phyloP scores from a whole-genome alignment of 805 yeast genomes.

The Peterozyma xylosa region DNA sequence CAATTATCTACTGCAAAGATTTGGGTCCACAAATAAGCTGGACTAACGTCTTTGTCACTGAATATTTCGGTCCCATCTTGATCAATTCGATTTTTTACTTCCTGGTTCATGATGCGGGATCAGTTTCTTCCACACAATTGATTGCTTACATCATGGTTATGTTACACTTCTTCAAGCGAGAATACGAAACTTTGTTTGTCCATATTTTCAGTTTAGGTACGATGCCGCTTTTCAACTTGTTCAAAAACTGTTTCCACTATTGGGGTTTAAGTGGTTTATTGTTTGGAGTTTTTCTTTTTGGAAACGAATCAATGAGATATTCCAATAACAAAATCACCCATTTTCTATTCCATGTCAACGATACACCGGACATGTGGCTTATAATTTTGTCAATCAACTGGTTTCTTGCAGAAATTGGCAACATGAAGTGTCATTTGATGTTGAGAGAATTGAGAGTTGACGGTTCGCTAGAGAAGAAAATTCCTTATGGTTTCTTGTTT shows the following conservation, averaged over 20 bases:
- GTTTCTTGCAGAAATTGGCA: conserved; percentile 62
- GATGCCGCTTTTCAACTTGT: conserved; percentile 83
- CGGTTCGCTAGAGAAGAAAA: conserved; percentile 51
- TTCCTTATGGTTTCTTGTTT: conserved; percentile 84
- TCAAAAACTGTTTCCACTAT: conserved; percentile 87
- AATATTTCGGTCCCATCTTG: conserved; percentile 84
- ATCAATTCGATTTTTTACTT: conserved; percentile 67
- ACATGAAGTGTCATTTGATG: conserved; percentile 62
- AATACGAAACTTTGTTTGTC: conserved; percentile 75
- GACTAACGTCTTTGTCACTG: conserved; percentile 83
- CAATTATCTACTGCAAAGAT: conserved; percentile 66
- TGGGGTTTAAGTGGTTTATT: conserved; percentile 81
- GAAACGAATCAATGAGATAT: conserved; percentile 12
- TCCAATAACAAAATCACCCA: conserved; percentile 13
- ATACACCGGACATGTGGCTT: conserved; percentile 24
- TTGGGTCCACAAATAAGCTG: conserved; percentile 90
- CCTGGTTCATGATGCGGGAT: conserved; percentile 25
- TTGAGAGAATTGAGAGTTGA: conserved; percentile 51
- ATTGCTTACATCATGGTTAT: conserved; percentile 48
- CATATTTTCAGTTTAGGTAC: conserved; percentile 85
- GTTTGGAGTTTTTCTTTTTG: conserved; percentile 23
- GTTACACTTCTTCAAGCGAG: conserved; percentile 82
- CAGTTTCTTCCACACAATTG: conserved; percentile 45
- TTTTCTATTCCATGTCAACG: conserved; percentile 36
- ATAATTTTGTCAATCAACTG: conserved; percentile 33